Evolutionary conservation across 2,329 filamentous ascomycete species (phyloP), one percentile per base, ranked within the genome.

Genomic region (Simplicillium sp.): DNA sequence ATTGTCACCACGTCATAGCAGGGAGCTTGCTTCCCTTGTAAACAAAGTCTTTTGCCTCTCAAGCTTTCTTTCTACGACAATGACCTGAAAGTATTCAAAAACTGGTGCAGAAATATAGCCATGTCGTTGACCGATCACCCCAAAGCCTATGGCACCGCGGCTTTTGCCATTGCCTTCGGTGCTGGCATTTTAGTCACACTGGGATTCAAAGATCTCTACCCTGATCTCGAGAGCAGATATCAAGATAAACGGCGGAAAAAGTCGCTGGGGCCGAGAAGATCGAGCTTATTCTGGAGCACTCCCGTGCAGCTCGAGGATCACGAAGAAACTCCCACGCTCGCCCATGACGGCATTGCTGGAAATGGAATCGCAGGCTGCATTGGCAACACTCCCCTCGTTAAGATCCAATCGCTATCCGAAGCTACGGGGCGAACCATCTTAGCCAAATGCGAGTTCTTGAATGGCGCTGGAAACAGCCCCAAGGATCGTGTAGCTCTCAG

Each of bases 381-480:
- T 56, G 92, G 92, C 42, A 85, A 94, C 61, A 98, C 92, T 12
- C 90, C 89, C 1, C 73, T 98, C 18, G 77, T 98, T 52, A 78
- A 79, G 48, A 88, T 98, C 57, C 84, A 80, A 50, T 89, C 85
- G 31, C 74, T 98, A 17, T 94, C 86, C 3, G 80, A 84, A 36
- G 87, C 82, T 14, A 96, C 92, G 4, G 88, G 88, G 15, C 88
- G 92, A 54, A 80, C 80, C 33, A 94, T 98, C 54, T 70, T 97
- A 29, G 92, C 83, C 49, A 98, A 98, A 65, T 88, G 88, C 37
- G 92, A 98, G 73, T 94, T 94, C 56, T 75, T 98, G 41, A 97
- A 98, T 64, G 92, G 89, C 38, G 90, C 89, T 3, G 92, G 92
- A 13, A 86, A 87, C 53, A 92, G 85, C 51, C 89, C 92, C 33